Evolutionary conservation across 1,139 yeast species (phyloP).

Genomic region (Diutina ranongensis): DNA sequence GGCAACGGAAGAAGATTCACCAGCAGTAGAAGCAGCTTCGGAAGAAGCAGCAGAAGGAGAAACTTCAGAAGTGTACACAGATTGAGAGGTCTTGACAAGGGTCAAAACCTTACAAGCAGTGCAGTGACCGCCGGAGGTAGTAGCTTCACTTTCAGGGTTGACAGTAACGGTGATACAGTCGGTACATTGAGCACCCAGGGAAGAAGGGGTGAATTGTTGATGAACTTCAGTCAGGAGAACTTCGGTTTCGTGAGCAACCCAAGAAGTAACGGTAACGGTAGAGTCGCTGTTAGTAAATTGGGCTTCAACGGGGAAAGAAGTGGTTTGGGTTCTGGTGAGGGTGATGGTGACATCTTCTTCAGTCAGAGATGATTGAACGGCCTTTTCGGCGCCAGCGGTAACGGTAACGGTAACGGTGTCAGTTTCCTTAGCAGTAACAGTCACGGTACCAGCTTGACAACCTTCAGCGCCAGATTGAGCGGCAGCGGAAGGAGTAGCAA

Average conservation of each 20-base stretch:
- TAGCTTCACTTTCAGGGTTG: conserved; percentile 1
- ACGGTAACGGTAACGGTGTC: background rate
- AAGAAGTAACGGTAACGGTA: conserved; percentile 3
- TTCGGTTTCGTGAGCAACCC: conserved; percentile 5
- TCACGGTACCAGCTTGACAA: background rate
- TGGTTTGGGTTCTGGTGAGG: conserved; percentile 2
- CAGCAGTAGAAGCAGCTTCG: background rate
- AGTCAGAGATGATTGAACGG: background rate
- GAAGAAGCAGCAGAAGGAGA: background rate
- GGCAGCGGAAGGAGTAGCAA: background rate
- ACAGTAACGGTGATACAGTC: conserved; percentile 1
- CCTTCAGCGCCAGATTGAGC: no score
- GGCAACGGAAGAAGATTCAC: background rate
- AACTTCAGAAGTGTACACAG: background rate
- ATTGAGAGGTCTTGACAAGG: background rate
- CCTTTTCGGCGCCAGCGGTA: background rate
- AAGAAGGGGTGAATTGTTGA: background rate
- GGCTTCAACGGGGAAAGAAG: conserved; percentile 4
- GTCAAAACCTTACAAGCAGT: conserved; percentile 5
- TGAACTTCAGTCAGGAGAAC: background rate
- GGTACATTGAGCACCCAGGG: background rate
- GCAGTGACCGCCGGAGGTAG: background rate
- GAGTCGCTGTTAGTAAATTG: background rate
- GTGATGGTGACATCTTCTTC: conserved; percentile 5
- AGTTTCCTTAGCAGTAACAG: background rate